phyloP scores from a whole-genome alignment of 2,329 filamentous ascomycete genomes.

The Xylariaceae sp. region DNA sequence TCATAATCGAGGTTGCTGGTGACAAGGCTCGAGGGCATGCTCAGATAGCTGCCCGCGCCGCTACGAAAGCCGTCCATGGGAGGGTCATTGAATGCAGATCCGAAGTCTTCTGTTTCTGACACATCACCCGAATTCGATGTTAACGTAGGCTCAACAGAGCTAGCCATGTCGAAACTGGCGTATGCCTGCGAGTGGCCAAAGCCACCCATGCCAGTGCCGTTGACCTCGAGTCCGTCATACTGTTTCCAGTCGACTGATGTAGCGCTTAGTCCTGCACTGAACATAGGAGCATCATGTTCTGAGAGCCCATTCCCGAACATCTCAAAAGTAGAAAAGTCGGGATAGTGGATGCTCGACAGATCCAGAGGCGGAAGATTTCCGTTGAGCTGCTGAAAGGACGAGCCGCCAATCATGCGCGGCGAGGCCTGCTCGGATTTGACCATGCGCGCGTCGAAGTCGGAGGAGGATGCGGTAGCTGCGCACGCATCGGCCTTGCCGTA shows the following conservation, averaged over 20 bases:
- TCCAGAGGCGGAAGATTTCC: constrained; percentile 55
- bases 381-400: constrained; percentile 50
- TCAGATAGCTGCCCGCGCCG: constrained; percentile 45
- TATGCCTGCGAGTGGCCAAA: constrained; percentile 35
- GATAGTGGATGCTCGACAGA: constrained; percentile 52
- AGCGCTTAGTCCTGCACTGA: constrained; percentile 59
- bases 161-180: constrained; percentile 46
- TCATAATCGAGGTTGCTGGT: constrained; percentile 52
- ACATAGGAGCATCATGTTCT: constrained; percentile 54
- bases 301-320: constrained; percentile 44
- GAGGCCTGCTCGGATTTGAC: constrained; percentile 61
- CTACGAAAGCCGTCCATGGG: constrained; percentile 48
- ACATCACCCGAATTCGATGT: constrained; percentile 64
- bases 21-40: constrained; percentile 43
- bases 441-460: constrained; percentile 46
- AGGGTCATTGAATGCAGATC: constrained; percentile 39
- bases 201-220: constrained; percentile 30
- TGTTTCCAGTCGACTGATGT: constrained; percentile 52
- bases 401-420: constrained; percentile 47
- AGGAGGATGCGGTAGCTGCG: constrained; percentile 33
- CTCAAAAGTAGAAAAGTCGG: constrained; percentile 48
- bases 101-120: constrained; percentile 61
- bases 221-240: constrained; percentile 47
- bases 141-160: constrained; percentile 47
- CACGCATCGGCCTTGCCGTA: constrained; percentile 37